Evolutionary conservation across 1,139 yeast genomes (phyloP).

Genomic region (Magnusiomyces fungicola): DNA sequence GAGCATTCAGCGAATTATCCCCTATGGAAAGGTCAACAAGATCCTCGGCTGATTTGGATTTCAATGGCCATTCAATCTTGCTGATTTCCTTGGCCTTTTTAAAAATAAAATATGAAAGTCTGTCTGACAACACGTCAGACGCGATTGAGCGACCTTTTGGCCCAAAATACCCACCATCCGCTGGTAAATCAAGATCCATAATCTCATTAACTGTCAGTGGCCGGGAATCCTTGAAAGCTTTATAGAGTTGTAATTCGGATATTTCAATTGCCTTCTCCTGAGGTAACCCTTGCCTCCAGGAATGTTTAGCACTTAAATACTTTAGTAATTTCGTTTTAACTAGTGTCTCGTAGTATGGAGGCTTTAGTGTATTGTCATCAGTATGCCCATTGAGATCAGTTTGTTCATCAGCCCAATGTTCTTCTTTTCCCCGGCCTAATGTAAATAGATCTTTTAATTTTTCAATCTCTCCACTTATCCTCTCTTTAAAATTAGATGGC

Average conservation of each 20-base stretch:
- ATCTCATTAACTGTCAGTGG: background rate
- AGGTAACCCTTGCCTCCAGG: background rate
- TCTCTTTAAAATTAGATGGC: too few species aligned
- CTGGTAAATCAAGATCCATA: background rate
- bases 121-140: background rate
- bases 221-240: background rate
- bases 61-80: background rate
- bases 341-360: background rate
- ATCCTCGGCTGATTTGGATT: background rate
- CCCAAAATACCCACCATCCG: constrained; percentile 1
- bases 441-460: too few species aligned
- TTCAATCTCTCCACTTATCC: too few species aligned
- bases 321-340: background rate
- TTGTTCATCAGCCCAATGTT: too few species aligned
- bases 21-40: background rate
- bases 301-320: background rate
- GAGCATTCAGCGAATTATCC: background rate
- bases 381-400: too few species aligned
- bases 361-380: too few species aligned
- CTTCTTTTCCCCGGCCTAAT: too few species aligned
- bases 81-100: background rate
- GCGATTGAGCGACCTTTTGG: background rate
- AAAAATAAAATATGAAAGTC: background rate
- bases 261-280: background rate
- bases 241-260: background rate